phyloP scores from a whole-genome alignment of 1,139 yeast genomes.

The Sugiyamaella pinicola region DNA sequence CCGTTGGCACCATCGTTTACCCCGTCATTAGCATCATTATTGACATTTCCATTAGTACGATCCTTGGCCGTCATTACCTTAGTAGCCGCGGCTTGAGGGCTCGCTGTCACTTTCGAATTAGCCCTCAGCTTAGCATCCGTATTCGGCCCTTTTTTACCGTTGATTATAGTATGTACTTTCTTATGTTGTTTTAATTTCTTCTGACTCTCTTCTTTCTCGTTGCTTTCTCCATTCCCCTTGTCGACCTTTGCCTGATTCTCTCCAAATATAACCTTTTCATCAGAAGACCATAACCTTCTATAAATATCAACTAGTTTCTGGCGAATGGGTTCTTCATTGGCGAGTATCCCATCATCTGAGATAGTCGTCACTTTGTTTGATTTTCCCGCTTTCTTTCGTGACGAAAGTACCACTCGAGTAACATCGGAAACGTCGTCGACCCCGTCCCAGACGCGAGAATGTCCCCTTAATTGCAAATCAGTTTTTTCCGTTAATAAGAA shows the following conservation, averaged over 20 bases:
- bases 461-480: constrained; percentile 11
- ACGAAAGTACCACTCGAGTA: background rate
- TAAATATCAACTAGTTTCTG: constrained; percentile 5
- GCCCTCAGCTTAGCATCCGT: background rate
- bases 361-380: background rate
- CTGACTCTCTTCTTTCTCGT: background rate
- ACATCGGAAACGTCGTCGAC: constrained; percentile 10
- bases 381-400: background rate
- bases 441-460: constrained; percentile 12
- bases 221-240: background rate
- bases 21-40: too few relatives aligned
- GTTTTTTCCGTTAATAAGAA: constrained; percentile 5
- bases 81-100: too few relatives aligned
- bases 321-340: background rate
- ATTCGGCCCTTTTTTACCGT: background rate
- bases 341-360: background rate
- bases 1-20: too few relatives aligned
- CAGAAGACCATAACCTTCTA: constrained; percentile 1
- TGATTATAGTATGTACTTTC: background rate
- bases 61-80: background rate
- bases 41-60: background rate
- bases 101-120: background rate
- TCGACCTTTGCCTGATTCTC: background rate
- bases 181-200: background rate
- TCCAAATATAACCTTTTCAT: constrained; percentile 2